Conservation (phyloP, 495 filamentous ascomycete species). For the Penicillium bialowiezense region DNA sequence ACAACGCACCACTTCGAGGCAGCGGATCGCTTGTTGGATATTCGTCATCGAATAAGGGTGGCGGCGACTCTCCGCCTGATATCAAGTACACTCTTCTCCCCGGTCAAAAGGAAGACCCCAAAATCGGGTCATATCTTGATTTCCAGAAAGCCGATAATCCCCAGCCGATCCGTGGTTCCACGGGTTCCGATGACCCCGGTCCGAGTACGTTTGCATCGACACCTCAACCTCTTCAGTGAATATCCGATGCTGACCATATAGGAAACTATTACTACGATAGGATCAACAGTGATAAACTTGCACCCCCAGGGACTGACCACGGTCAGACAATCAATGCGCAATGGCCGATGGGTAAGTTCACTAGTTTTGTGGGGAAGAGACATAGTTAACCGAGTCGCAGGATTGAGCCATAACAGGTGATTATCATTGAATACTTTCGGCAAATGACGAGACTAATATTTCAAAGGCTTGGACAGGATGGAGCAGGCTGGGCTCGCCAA, state of each 20-base stretch:
- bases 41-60: slow-evolving; percentile 30
- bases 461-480: slow-evolving; percentile 47
- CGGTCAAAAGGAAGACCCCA: slow-evolving; percentile 55
- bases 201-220: slow-evolving; percentile 42
- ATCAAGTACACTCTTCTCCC: slow-evolving; percentile 43
- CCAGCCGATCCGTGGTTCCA: slow-evolving; percentile 63
- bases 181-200: slow-evolving; percentile 59
- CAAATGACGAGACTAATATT: slow-evolving; percentile 2
- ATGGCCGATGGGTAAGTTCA: slow-evolving; percentile 62
- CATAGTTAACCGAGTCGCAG: slow-evolving; percentile 11
- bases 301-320: slow-evolving; percentile 63
- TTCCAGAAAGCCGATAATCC: slow-evolving; percentile 60
- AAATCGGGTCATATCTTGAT: slow-evolving; percentile 61
- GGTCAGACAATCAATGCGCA: slow-evolving; percentile 64
- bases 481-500: slow-evolving; percentile 68
- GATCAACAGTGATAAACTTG: slow-evolving; percentile 63
- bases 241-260: slow-evolving; percentile 14
- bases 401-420: slow-evolving; percentile 58
- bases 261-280: slow-evolving; percentile 58
- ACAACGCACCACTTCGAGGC: slow-evolving; percentile 34
- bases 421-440: background rate
- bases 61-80: slow-evolving; percentile 30
- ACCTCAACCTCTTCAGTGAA: background rate
- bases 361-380: background rate
- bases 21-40: slow-evolving; percentile 34